These are phyloP conservation scores for Trifolium pratense DNA, from an alignment of 306 rosid species.

Conservation along the genomic window DNA sequence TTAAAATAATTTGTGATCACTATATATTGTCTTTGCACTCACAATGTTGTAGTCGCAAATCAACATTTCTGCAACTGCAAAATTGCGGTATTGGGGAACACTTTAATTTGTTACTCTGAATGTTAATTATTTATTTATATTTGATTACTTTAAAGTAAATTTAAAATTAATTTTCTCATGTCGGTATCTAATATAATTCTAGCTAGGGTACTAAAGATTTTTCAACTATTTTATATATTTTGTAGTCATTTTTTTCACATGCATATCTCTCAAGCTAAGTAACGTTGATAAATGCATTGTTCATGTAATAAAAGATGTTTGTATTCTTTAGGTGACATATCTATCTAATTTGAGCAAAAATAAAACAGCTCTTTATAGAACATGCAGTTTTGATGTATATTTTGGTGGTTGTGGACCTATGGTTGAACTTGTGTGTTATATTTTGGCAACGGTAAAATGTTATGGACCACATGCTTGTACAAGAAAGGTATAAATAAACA, in stretches of 20 bases:
- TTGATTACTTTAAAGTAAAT: too few relatives aligned
- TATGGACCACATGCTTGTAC: conserved; percentile 23
- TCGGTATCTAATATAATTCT: too few relatives aligned
- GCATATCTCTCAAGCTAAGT: neutral
- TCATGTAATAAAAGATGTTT: conserved; percentile 7
- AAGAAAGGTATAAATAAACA: neutral
- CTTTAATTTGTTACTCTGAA: too few relatives aligned
- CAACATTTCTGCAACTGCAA: too few relatives aligned
- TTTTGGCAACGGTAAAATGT: conserved; percentile 3
- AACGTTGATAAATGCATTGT: conserved; percentile 2
- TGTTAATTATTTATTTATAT: too few relatives aligned
- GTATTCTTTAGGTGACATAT: conserved; percentile 1
- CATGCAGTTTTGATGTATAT: neutral
- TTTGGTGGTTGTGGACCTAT: conserved; percentile 6
- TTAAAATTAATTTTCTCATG: too few relatives aligned
- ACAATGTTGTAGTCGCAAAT: too few relatives aligned
- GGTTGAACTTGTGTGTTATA: neutral
- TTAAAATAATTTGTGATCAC: too few relatives aligned
- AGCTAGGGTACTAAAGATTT: too few relatives aligned
- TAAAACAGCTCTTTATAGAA: neutral
- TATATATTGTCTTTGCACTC: too few relatives aligned
- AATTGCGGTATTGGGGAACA: too few relatives aligned
- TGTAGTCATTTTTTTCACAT: neutral
- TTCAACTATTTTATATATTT: neutral
- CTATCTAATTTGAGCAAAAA: conserved; percentile 1